Base-by-base conservation (phyloP, 768 basidiomycete species). In the Agrocybe chaxingu region DNA sequence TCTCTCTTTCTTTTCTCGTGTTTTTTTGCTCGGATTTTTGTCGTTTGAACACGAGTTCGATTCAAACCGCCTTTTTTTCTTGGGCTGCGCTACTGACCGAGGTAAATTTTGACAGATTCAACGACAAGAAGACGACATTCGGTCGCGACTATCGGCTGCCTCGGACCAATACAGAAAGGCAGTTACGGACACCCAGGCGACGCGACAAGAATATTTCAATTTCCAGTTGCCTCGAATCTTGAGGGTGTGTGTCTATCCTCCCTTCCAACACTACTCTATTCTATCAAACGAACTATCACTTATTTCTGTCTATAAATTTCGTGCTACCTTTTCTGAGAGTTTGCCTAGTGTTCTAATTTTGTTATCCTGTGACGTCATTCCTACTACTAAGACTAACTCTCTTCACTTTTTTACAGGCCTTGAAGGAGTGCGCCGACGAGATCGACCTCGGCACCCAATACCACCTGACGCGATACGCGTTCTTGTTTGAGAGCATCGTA, bases 371-470 rank as follows among this genome's bases (percentile, higher is more conserved):
- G 24, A 24, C 24, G 24, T 24, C 24, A 24, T 24, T 24, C 24
- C 3, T 24, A 24, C 24, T 5, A 24, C 24, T 5, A 24, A 24
- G 24, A 24, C 24, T 24, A 24, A 24, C 24, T 3, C 24, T 24
- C 24, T 24, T 24, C 24, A 24, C 24, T 42, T 42, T 50, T 16
- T 31, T 42, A 16, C 56, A 93, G 92, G 80, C 89, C 16, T 73
- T 99, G 51, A 98, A 98, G 66, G 94, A 98, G 65, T 92, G 92
- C 60, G 82, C 90, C 19, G 96, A 98, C 61, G 97, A 99, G 68
- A 84, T 98, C 47, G 97, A 99, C 66, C 75, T 97, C 39, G 97
- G 95, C n/a, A 94, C 92, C 3, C 96, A 98, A 68, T 99, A 98
- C 67, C 96, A 98, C 67, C 74, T 98, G 42, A 88, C 92, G 0